Evolutionary conservation across 257 asterid species (phyloP).

Genomic region (Solanum habrochaites): DNA sequence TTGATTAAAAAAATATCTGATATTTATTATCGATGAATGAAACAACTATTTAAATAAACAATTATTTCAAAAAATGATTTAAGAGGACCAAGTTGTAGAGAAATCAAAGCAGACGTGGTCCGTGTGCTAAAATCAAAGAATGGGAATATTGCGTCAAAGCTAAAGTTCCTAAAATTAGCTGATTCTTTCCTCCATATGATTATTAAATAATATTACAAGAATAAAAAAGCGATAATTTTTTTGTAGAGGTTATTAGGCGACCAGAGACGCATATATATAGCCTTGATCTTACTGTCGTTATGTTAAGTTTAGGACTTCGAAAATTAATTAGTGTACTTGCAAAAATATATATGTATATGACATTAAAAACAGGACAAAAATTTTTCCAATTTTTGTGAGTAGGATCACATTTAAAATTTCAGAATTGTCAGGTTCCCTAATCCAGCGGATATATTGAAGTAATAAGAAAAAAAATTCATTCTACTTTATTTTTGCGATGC

Average conservation of each 20-base stretch:
- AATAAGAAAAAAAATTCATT: not conserved
- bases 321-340: not conserved
- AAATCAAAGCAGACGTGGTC: not conserved
- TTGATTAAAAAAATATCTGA: not conserved
- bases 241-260: constrained; percentile 29
- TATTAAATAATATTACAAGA: not conserved
- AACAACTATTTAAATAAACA: not conserved
- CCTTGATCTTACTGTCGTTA: not conserved
- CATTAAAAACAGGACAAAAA: not conserved
- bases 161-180: not conserved
- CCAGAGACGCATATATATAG: not conserved
- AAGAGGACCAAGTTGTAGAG: constrained; percentile 1
- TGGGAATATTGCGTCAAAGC: not conserved
- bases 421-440: not conserved
- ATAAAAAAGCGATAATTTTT: not conserved
- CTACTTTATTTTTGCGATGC: not conserved
- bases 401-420: not conserved
- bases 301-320: not conserved
- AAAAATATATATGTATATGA: not conserved
- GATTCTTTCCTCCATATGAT: not conserved
- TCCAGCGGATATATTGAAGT: not conserved
- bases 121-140: not conserved
- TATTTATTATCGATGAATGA: not conserved
- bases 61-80: not conserved
- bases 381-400: not conserved